phyloP scores from a whole-genome alignment of 2,329 filamentous ascomycete species.

The Hypoxylon sp. region DNA sequence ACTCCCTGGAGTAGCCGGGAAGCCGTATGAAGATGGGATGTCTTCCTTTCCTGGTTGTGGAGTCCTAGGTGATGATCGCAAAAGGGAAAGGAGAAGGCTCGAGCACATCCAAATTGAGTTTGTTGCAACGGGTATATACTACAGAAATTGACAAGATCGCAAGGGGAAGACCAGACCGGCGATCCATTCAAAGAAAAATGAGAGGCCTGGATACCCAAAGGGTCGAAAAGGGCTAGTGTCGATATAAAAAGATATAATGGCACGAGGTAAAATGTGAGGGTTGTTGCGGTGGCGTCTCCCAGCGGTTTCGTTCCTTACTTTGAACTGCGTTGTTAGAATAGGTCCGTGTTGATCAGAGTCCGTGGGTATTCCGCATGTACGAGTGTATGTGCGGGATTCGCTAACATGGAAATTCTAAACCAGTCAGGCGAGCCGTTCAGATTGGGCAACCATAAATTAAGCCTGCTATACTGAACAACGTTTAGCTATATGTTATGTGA shows the following conservation, averaged over 20 bases:
- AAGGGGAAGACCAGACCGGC: slow-evolving; percentile 44
- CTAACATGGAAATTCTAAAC: slow-evolving; percentile 24
- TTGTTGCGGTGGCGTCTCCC: slow-evolving; percentile 34
- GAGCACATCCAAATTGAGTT: slow-evolving; percentile 44
- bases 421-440: slow-evolving; percentile 23
- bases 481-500: slow-evolving; percentile 20
- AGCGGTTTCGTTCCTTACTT: slow-evolving; percentile 43
- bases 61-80: slow-evolving; percentile 45
- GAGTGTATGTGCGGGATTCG: slow-evolving; percentile 30
- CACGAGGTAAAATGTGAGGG: slow-evolving; percentile 42
- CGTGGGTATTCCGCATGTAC: slow-evolving; percentile 38
- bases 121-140: slow-evolving; percentile 44
- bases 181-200: slow-evolving; percentile 40
- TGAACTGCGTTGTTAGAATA: slow-evolving; percentile 31
- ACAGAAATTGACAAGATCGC: slow-evolving; percentile 50
- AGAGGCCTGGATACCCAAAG: slow-evolving; percentile 28
- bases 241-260: slow-evolving; percentile 41
- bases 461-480: slow-evolving; percentile 25
- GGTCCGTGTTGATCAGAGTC: slow-evolving; percentile 44
- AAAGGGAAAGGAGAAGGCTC: slow-evolving; percentile 45
- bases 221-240: slow-evolving; percentile 41
- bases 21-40: slow-evolving; percentile 39
- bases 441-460: slow-evolving; percentile 19
- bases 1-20: slow-evolving; percentile 38
- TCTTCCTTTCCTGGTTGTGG: slow-evolving; percentile 43